Evolutionary conservation across 148 eudicot species (phyloP).

Genomic region (Tetragonia tetragonoides): DNA sequence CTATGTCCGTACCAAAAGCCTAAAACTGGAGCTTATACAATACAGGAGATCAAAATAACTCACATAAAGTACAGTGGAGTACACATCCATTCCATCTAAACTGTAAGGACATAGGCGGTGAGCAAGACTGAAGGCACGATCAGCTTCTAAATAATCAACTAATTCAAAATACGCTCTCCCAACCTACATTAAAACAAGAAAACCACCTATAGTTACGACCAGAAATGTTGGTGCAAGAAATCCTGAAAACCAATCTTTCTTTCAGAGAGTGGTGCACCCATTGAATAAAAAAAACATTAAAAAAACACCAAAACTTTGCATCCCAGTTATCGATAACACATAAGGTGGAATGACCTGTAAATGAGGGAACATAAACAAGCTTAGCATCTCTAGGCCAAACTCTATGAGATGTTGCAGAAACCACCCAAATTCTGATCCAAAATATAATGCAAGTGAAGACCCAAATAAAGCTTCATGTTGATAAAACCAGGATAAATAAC

Average conservation of each 20-base stretch:
- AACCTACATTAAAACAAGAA: conserved; percentile 45
- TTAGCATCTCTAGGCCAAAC: too few species aligned
- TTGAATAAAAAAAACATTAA: background rate
- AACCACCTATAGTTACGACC: conserved; percentile 4
- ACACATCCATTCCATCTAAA: conserved; percentile 96
- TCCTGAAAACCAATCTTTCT: background rate
- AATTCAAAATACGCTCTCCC: conserved; percentile 90
- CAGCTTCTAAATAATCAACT: conserved; percentile 95
- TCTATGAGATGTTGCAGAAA: too few species aligned
- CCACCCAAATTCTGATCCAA: too few species aligned
- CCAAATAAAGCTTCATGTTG: too few species aligned
- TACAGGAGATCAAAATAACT: conserved; percentile 30
- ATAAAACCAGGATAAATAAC: too few species aligned
- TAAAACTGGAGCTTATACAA: background rate
- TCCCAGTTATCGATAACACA: too few species aligned
- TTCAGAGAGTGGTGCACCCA: background rate
- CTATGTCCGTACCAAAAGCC: background rate
- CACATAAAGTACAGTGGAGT: conserved; percentile 92
- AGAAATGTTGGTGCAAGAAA: background rate
- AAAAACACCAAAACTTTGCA: background rate
- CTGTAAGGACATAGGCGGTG: conserved; percentile 84
- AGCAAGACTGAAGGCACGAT: conserved; percentile 83
- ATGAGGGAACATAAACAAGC: too few species aligned
- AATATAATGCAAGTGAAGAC: too few species aligned
- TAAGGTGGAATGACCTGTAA: too few species aligned